Base-by-base conservation (phyloP, 2,329 filamentous ascomycete genomes). In the Macrophomina tecta region DNA sequence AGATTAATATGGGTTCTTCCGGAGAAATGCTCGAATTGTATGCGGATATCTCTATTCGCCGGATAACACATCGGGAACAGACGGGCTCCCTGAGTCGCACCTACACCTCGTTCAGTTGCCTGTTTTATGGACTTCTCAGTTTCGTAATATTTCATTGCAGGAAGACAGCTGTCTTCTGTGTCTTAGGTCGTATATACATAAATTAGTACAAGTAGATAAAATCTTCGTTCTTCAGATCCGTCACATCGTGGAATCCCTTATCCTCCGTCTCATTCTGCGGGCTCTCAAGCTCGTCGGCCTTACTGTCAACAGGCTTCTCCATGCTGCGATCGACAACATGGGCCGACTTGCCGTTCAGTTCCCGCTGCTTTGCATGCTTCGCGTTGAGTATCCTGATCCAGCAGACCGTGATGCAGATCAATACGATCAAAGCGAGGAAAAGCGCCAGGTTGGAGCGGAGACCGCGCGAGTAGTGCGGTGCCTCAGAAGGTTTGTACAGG, bases 161-260 rank as follows among this genome's bases (percentile, higher is more conserved):
- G 23, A 23, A 23, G 23, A 23, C 23, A 23, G 23, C 23, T 1
- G 23, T 23, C 23, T 23, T 23, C 23, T 23, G 23, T 23, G 2
- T 23, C 23, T 23, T 23, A 23, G 23, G 18, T 49, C 18, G 8
- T 55, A 38, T 38, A 14, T 38, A 55, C 32, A 38, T 4, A 2
- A 4, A 34, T 36, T 49, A 84, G 61, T 81, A 87, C 2, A 89
- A 82, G 75, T 86, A 90, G 6, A 89, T 81, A 71, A 90, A 90
- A 68, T 89, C 87, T 71, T 89, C 87, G 69, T 89, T 89, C 75
- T 85, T 79, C 71, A 86, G 75, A 73, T 89, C 87, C 16, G 86
- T 89, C 18, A 85, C 75, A 72, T 90, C 88, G 60, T 85, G 83
- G 71, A 87, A 86, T 1, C 84, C 82, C 69, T 84, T 82, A 2